Evolutionary conservation across 179 eudicot genomes (phyloP), one percentile per base, ranked within the genome.

Genomic region (Nepenthes alata): DNA sequence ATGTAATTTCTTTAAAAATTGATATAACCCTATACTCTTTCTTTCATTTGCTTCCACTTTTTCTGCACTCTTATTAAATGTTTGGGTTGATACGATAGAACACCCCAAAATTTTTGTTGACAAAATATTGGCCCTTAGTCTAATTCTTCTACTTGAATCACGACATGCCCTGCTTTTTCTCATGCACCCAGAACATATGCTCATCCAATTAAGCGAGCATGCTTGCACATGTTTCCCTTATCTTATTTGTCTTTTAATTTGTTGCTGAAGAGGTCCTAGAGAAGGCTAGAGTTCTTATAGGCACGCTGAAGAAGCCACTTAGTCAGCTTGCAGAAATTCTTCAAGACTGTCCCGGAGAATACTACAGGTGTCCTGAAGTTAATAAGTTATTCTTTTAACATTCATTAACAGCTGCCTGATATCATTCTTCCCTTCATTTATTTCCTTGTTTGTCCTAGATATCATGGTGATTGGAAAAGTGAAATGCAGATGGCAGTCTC

Each of bases 401-500:
- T 62, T 37, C 37, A 9, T 41, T 12, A 9, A 37, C 52, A 44
- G 15, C 35, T 14, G 58, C 25, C 25, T 16, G 37, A 6, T 6
- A 35, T 35, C 12, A 54, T 53, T 55, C 10, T 37, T 53, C 16
- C 34, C 44, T 5, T 6, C 11, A 37, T 63, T 63, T 44, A 61
- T 61, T 47, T n/a, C 60, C 59, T 38, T 56, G 48, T 51, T 64
- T 58, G 44, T 60, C 34, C n/a, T 66, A 85, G 91, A 72, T 85
- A 74, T 61, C 84, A 85, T 59, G 77, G 78, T 69, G 88, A 85
- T 68, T 85, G 91, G 91, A 82, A 72, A 79, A 85, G 67, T 62
- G 91, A 82, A 68, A 75, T 86, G 35, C 91, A 85, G 56, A 65
- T 65, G 15, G 83, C 67, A 6, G 85, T 85, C 44, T 83, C 91